Percentiles rank a stretch among this genome's conserved stretches.
Conservation (phyloP, 345 rosid species). For the Luvunga scandens region DNA sequence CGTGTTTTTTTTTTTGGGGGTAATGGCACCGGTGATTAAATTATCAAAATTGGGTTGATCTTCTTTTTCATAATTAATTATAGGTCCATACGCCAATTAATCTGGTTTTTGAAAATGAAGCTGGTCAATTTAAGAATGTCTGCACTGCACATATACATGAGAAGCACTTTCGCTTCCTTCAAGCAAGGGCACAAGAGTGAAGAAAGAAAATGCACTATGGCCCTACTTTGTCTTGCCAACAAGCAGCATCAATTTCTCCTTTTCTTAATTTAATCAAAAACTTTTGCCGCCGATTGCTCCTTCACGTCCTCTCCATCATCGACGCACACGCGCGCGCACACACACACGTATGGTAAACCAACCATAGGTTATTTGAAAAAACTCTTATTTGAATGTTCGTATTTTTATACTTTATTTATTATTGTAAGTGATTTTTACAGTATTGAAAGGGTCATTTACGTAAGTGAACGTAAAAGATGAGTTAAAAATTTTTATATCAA, state of each 20-base stretch:
- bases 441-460: too few species aligned
- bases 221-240: not conserved
- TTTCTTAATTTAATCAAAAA: slow-evolving; percentile 4
- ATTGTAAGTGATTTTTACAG: too few species aligned
- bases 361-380: too few species aligned
- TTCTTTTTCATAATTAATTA: not conserved
- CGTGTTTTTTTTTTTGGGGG: not conserved
- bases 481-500: too few species aligned
- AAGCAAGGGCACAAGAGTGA: slow-evolving; percentile 2
- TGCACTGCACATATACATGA: not conserved
- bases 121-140: not conserved
- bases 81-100: not conserved
- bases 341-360: too few species aligned
- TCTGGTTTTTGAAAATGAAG: not conserved
- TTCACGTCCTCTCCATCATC: not conserved
- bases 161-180: slow-evolving; percentile 12
- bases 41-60: too few species aligned
- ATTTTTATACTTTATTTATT: too few species aligned
- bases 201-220: not conserved
- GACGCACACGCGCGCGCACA: too few species aligned
- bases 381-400: too few species aligned
- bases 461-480: too few species aligned
- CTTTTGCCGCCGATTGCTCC: slow-evolving; percentile 31
- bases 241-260: not conserved
- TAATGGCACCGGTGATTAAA: not conserved